Evolutionary conservation across 345 rosid genomes (phyloP), one percentile per base, ranked within the genome.

Genomic region (Eucalyptus polybractea): DNA sequence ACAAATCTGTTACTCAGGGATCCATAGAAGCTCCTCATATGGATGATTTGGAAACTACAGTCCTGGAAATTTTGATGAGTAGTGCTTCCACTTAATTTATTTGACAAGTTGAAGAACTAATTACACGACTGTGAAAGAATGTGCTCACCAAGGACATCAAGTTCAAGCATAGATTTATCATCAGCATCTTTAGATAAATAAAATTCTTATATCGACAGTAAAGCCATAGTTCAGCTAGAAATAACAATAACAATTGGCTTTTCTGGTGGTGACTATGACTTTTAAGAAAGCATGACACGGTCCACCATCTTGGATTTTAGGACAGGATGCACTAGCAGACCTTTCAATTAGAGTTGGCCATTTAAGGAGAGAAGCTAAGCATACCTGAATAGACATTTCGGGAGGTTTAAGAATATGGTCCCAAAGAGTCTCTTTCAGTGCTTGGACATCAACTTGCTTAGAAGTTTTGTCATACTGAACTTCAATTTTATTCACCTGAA

Each of bases 371-470:
- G 81, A 72, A 72, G 81, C 42, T 69, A 16, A 33, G 81, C 86
- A 53, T 90, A 95, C 96, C 96, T 94, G 92, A 88, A 58, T 58
- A 90, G 95, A 90, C 31, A 80, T 49, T 92, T 92, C 91, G 29
- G 95, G 93, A 86, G 96, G 91, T 86, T 88, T 94, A 85, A 93
- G 95, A 44, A 97, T 92, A 56, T 93, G 96, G 67, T 91, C 95
- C 99, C 99, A 97, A 50, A 98, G 94, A 83, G 97, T 95, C 93
- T 94, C 97, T 92, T 97, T 97, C 85, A 97, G 94, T 60, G 90
- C 90, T 93, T 97, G 98, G 88, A 97, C 99, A 88, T 97, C 99
- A 65, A 97, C 98, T 97, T 95, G 99, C 92, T 97, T 97, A 65
- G 98, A 95, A 87, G 97, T 94, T 91, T 94, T 96, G 90, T 97